phyloP scores from a whole-genome alignment of 768 basidiomycete species.

The Tulasnella sp. region DNA sequence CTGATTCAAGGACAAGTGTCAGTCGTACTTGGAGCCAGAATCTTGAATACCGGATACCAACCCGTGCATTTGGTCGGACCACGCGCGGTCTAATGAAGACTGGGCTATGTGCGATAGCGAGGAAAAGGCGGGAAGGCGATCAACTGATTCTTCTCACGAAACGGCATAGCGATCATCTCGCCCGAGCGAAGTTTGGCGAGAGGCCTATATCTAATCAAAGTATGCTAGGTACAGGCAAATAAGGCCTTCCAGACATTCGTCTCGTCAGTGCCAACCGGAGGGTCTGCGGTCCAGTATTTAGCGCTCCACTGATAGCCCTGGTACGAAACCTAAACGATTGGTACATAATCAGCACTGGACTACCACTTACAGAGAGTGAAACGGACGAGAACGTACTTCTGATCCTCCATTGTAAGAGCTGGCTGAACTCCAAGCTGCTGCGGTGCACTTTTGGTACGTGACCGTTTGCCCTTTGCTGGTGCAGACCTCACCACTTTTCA shows the following conservation, averaged over 20 bases:
- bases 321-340: background rate
- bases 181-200: background rate
- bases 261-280: constrained; percentile 13
- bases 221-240: constrained; percentile 4
- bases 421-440: background rate
- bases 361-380: background rate
- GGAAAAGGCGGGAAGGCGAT: no score
- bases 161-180: background rate
- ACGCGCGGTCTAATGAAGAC: background rate
- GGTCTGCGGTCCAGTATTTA: constrained; percentile 10
- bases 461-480: background rate
- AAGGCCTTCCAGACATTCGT: constrained; percentile 20
- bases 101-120: background rate
- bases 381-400: background rate
- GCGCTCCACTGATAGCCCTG: constrained; percentile 20
- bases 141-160: background rate
- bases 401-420: constrained; percentile 9
- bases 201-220: background rate
- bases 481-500: constrained; percentile 18
- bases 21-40: background rate
- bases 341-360: background rate
- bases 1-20: background rate
- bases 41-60: background rate
- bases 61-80: background rate
- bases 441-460: constrained; percentile 14